Evolutionary conservation across 768 basidiomycete species (phyloP).

Genomic region (Pleurotus tuoliensis): DNA sequence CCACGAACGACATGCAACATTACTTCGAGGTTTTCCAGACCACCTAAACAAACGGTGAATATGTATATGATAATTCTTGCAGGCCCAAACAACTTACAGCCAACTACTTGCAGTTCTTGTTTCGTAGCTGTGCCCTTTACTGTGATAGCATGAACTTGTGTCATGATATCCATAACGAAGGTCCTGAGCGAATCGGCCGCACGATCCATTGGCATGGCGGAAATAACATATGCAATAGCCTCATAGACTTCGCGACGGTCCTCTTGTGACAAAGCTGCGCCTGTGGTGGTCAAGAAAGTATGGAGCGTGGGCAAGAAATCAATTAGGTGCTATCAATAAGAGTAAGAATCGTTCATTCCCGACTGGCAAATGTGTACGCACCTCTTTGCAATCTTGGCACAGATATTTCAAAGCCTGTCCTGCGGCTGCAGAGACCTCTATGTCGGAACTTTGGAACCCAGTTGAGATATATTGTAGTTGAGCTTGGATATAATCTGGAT

Average conservation of each 20-base stretch:
- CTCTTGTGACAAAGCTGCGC: constrained; percentile 75
- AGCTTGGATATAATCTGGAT: constrained; percentile 80
- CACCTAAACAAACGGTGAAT: constrained; percentile 44
- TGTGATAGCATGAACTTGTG: constrained; percentile 65
- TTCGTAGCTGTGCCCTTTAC: constrained; percentile 56
- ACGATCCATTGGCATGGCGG: constrained; percentile 86
- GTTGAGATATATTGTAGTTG: constrained; percentile 89
- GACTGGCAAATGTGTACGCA: constrained; percentile 24
- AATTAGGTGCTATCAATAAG: constrained; percentile 66
- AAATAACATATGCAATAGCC: constrained; percentile 93
- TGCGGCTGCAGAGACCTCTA: constrained; percentile 87
- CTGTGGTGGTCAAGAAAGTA: constrained; percentile 78
- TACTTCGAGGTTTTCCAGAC: constrained; percentile 88
- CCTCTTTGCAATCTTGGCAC: constrained; percentile 93
- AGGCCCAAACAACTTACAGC: constrained; percentile 45
- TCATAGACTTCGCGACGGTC: constrained; percentile 92
- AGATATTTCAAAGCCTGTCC: constrained; percentile 95
- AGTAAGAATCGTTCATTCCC: constrained; percentile 1
- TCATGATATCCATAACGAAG: constrained; percentile 83
- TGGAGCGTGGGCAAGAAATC: constrained; percentile 91
- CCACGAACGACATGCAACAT: constrained; percentile 82
- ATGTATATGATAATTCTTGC: not conserved
- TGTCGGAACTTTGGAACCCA: constrained; percentile 80
- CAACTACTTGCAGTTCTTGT: constrained; percentile 64
- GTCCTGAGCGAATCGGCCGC: constrained; percentile 83